Evolutionary conservation across 2,329 filamentous ascomycete genomes (phyloP).

Genomic region (Pyrenophora teres): DNA sequence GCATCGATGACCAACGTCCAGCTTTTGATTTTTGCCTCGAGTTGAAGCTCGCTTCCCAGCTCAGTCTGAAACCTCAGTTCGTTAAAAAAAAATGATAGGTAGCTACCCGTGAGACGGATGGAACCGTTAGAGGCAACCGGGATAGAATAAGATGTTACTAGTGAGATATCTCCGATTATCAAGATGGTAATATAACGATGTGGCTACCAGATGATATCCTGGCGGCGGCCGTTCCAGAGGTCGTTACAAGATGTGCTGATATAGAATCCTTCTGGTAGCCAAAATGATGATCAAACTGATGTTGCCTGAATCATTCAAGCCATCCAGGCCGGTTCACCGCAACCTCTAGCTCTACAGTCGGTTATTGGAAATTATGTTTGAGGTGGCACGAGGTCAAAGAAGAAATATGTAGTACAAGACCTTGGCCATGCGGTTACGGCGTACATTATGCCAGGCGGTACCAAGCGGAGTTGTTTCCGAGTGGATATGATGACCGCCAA

Average conservation of each 20-base stretch:
- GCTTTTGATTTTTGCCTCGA: too few relatives aligned
- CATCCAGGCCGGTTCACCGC: constrained; percentile 21
- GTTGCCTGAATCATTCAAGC: constrained; percentile 19
- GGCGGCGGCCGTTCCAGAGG: constrained; percentile 22
- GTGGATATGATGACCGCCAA: constrained; percentile 26
- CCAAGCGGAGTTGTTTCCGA: constrained; percentile 22
- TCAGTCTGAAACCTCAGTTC: too few relatives aligned
- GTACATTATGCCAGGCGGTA: constrained; percentile 23
- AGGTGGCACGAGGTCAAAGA: constrained; percentile 39
- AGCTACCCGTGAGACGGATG: too few relatives aligned
- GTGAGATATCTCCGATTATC: constrained; percentile 22
- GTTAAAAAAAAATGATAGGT: too few relatives aligned
- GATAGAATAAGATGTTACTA: too few relatives aligned
- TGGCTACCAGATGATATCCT: constrained; percentile 4
- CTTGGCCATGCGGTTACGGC: constrained; percentile 31
- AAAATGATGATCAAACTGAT: constrained; percentile 27
- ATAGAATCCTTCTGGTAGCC: constrained; percentile 30
- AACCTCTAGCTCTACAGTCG: constrained; percentile 35
- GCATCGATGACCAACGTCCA: too few relatives aligned
- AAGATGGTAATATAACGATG: too few relatives aligned
- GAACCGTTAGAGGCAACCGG: too few relatives aligned
- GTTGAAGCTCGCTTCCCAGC: too few relatives aligned
- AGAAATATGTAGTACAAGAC: constrained; percentile 37
- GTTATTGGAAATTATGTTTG: constrained; percentile 36
- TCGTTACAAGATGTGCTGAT: constrained; percentile 28